A percentile compares a stretch with the other conserved stretches of the same genome.
These are phyloP conservation scores for Talaromyces funiculosus DNA, from an alignment of 2,329 filamentous ascomycete genomes.

Conservation along the genomic window DNA sequence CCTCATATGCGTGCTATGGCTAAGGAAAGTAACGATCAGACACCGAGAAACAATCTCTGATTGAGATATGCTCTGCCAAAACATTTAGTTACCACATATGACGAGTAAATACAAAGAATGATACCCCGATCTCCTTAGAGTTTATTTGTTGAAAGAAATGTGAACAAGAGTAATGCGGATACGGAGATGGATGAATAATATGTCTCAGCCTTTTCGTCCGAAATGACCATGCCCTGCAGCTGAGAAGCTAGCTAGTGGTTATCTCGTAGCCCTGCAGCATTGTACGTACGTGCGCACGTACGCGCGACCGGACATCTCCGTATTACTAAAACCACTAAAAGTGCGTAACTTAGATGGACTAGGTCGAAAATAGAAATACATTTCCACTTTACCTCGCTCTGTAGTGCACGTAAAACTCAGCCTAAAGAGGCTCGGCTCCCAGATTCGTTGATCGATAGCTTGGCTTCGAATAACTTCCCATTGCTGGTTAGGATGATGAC, in stretches of 20 bases:
- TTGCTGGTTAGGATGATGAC: not conserved
- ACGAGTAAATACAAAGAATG: not conserved
- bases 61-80: not conserved
- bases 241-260: not conserved
- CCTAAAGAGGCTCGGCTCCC: not conserved
- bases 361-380: not conserved
- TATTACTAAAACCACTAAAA: not conserved
- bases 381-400: not conserved
- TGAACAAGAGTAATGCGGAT: not conserved
- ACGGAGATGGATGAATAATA: too few relatives aligned
- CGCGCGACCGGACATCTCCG: not conserved
- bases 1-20: conserved; percentile 29
- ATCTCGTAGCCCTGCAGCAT: not conserved
- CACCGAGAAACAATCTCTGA: conserved; percentile 17
- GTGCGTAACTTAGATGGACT: not conserved
- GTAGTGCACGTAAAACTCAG: not conserved
- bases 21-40: not conserved
- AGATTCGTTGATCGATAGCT: not conserved
- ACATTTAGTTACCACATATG: not conserved
- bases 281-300: not conserved
- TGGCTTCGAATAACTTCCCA: not conserved
- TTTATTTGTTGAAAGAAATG: not conserved
- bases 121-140: not conserved
- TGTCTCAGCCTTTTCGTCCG: not conserved
- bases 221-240: not conserved